phyloP scores from a whole-genome alignment of 345 rosid species.

The Geranium rotundifolium region DNA sequence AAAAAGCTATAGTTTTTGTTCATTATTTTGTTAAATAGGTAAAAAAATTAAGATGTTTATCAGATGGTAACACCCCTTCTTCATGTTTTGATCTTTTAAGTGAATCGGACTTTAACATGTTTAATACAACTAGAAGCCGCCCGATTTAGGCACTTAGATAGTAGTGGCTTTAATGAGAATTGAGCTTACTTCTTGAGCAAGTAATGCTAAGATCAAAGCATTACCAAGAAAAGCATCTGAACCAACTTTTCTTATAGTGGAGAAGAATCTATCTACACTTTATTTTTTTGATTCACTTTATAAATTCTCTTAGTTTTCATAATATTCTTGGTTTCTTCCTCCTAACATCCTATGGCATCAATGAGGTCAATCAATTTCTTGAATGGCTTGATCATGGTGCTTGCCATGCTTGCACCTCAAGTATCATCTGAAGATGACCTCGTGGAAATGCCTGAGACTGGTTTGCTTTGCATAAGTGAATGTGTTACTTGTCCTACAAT shows the following conservation, averaged over 20 bases:
- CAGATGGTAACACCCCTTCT: too few species aligned
- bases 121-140: too few species aligned
- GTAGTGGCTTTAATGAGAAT: too few species aligned
- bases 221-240: neutral
- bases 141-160: too few species aligned
- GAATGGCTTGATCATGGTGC: neutral
- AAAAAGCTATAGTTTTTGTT: too few species aligned
- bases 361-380: neutral
- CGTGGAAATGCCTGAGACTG: constrained; percentile 2
- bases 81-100: too few species aligned
- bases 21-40: too few species aligned
- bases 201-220: neutral
- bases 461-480: constrained; percentile 27
- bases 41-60: too few species aligned
- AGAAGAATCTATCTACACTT: neutral
- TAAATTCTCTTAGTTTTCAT: neutral
- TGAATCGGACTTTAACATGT: too few species aligned
- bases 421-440: constrained; percentile 4
- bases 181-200: too few species aligned
- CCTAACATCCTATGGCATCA: too few species aligned
- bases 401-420: neutral
- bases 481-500: constrained; percentile 31
- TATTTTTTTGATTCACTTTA: too few species aligned
- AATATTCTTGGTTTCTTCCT: neutral
- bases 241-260: neutral